These are phyloP conservation scores for Auriscalpium microsporum DNA, from an alignment of 768 basidiomycete species.

Conservation along the genomic window DNA sequence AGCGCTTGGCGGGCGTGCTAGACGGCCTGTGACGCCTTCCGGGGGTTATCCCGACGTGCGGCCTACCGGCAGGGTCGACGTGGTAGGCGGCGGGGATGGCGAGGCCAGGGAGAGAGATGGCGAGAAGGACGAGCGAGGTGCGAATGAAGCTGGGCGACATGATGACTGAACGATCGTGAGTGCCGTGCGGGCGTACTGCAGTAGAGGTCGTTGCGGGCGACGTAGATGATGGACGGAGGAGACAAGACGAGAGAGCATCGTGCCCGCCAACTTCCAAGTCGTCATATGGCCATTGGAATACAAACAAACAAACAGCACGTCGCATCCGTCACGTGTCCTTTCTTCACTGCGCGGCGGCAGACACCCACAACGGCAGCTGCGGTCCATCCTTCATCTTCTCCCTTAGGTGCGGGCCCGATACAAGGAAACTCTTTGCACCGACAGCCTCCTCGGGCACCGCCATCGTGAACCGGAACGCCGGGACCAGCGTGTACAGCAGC, in stretches of 20 bases:
- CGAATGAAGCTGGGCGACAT: background rate
- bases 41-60: background rate
- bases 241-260: too few species aligned
- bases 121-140: background rate
- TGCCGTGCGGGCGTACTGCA: background rate
- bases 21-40: background rate
- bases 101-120: background rate
- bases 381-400: background rate
- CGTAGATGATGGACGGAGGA: too few species aligned
- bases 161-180: background rate
- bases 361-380: background rate
- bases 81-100: background rate
- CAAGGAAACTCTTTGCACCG: background rate
- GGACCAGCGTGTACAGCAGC: conserved; percentile 12
- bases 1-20: background rate
- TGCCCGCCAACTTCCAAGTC: too few species aligned
- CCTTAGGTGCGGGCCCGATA: background rate
- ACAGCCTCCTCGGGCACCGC: background rate
- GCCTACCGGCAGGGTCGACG: background rate
- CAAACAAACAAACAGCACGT: too few species aligned
- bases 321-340: background rate
- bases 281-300: too few species aligned
- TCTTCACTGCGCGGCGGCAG: background rate
- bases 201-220: too few species aligned
- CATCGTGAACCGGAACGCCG: conserved; percentile 11